Evolutionary conservation across 192 early-diverging fungal genomes (phyloP).

Genomic region (Coemansia sp.): DNA sequence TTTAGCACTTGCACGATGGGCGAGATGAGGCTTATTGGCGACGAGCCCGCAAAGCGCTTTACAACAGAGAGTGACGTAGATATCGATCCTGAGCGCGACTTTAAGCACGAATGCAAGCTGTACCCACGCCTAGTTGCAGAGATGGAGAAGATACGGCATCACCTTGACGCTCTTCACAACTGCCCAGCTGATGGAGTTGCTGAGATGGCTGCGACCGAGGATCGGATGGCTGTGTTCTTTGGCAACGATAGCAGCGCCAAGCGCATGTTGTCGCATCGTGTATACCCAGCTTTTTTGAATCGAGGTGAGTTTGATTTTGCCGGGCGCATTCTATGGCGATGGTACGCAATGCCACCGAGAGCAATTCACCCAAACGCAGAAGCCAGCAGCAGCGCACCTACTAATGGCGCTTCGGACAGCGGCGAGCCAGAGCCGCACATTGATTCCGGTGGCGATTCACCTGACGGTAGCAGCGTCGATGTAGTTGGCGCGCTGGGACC

Average conservation of each 20-base stretch:
- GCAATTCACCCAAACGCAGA: background rate
- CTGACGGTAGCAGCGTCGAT: background rate
- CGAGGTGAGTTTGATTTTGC: conserved; percentile 51
- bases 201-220: conserved; percentile 16
- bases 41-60: conserved; percentile 18
- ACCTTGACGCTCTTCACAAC: conserved; percentile 33
- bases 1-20: conserved; percentile 45
- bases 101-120: conserved; percentile 24
- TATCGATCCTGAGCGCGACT: conserved; percentile 23
- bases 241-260: conserved; percentile 22
- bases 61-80: background rate
- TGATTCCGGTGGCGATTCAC: background rate
- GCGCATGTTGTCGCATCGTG: conserved; percentile 19
- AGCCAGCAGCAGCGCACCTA: background rate
- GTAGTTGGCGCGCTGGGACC: background rate
- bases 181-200: conserved; percentile 24
- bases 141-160: conserved; percentile 10
- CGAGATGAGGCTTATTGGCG: conserved; percentile 34
- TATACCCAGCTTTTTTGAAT: conserved; percentile 32
- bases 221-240: conserved; percentile 33
- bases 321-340: conserved; percentile 30
- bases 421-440: background rate
- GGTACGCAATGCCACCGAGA: conserved; percentile 35
- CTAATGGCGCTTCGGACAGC: background rate
- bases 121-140: conserved; percentile 19